Evolutionary conservation across 1,139 yeast species (phyloP).

Genomic region (Sugiyamaella grinbergsii): DNA sequence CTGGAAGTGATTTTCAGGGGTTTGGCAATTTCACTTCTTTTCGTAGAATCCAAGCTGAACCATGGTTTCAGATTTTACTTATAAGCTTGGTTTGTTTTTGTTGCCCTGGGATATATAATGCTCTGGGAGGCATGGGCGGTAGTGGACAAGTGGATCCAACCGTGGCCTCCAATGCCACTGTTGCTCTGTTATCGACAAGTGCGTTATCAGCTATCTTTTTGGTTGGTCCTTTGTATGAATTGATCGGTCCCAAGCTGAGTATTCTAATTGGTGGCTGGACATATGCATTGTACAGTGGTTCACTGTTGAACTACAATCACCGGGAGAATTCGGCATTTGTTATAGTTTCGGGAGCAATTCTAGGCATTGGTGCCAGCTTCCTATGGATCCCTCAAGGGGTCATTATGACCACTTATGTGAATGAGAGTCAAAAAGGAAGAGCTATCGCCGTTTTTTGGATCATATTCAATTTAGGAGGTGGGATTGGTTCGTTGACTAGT

Average conservation of each 20-base stretch:
- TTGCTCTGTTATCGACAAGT: constrained; percentile 54
- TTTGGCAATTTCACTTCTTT: neutral
- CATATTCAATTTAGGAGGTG: constrained; percentile 64
- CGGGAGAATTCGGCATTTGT: constrained; percentile 56
- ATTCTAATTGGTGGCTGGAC: constrained; percentile 60
- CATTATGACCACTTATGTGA: constrained; percentile 60
- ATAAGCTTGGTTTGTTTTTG: constrained; percentile 39
- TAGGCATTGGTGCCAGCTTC: constrained; percentile 59
- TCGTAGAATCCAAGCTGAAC: constrained; percentile 18
- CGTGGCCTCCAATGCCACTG: constrained; percentile 46
- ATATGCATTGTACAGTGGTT: constrained; percentile 57
- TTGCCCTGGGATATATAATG: constrained; percentile 56
- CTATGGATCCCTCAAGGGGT: constrained; percentile 62
- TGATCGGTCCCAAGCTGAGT: constrained; percentile 53
- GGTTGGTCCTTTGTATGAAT: constrained; percentile 60
- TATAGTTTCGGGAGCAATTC: constrained; percentile 60
- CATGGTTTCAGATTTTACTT: constrained; percentile 36
- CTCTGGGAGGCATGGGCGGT: constrained; percentile 56
- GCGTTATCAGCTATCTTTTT: constrained; percentile 55
- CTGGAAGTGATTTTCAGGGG: neutral
- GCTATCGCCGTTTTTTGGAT: constrained; percentile 63
- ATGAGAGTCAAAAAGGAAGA: constrained; percentile 56
- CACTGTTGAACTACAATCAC: constrained; percentile 55
- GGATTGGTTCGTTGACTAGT: constrained; percentile 38
- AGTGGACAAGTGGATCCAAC: constrained; percentile 50